These are phyloP conservation scores for Candida palmyrensis DNA, from an alignment of 805 yeast genomes.

Conservation along the genomic window DNA sequence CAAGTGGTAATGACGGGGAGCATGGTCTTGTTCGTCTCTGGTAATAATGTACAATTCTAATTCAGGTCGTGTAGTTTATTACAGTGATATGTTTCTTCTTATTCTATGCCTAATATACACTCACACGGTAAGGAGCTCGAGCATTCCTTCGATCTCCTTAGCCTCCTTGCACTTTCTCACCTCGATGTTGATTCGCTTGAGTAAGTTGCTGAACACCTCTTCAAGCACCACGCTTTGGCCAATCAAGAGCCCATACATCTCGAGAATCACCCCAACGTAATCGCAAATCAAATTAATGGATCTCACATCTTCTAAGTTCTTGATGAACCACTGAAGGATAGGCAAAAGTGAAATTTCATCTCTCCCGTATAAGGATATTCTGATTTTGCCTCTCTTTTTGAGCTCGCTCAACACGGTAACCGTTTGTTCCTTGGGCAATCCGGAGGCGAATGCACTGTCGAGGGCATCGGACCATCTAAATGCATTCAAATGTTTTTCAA, in stretches of 20 bases:
- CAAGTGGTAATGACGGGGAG: no score
- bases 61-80: no score
- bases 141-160: conserved; percentile 87
- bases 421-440: conserved; percentile 75
- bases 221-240: conserved; percentile 75
- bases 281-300: conserved; percentile 60
- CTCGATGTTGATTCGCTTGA: conserved; percentile 60
- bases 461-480: conserved; percentile 93
- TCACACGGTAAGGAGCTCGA: conserved; percentile 67
- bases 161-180: conserved; percentile 81
- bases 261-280: conserved; percentile 60
- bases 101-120: background rate
- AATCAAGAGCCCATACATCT: conserved; percentile 70
- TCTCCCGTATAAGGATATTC: conserved; percentile 72
- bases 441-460: conserved; percentile 77
- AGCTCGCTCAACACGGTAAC: conserved; percentile 82
- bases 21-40: no score
- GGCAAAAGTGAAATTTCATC: conserved; percentile 88
- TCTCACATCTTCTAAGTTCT: conserved; percentile 75
- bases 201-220: conserved; percentile 59
- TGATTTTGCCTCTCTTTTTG: conserved; percentile 81
- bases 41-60: no score
- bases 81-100: no score
- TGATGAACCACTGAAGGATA: conserved; percentile 74
- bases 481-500: conserved; percentile 78